Evolutionary conservation across 164 flowering plant species (phyloP).

Genomic region (Chloranthus sessilifolius): DNA sequence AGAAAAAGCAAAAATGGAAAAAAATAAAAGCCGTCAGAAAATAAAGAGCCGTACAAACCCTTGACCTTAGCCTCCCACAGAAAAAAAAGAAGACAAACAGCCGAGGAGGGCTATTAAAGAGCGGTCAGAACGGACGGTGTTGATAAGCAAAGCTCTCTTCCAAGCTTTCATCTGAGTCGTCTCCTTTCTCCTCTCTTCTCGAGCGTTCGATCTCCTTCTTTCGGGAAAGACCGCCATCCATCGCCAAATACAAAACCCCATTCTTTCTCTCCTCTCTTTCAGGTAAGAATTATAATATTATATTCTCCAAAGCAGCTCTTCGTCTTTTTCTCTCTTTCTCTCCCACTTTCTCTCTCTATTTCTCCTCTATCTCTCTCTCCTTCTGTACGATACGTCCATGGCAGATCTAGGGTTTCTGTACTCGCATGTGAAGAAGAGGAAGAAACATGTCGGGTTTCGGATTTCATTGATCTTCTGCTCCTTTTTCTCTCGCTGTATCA

Average conservation of each 20-base stretch:
- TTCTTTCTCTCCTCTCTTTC: not conserved
- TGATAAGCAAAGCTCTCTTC: conserved; percentile 13
- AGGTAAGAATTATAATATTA: too few species aligned
- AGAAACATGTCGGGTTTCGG: conserved; percentile 17
- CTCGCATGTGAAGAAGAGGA: too few species aligned
- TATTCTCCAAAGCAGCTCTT: not conserved
- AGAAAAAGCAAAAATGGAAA: too few species aligned
- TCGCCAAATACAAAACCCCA: conserved; percentile 22
- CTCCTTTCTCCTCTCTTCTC: conserved; percentile 25
- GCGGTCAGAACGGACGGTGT: conserved; percentile 32
- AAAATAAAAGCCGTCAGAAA: too few species aligned
- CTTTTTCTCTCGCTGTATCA: not conserved
- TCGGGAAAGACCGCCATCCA: too few species aligned
- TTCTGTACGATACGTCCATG: conserved; percentile 6
- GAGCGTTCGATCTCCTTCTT: conserved; percentile 43
- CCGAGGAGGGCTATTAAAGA: too few species aligned
- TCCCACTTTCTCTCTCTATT: not conserved
- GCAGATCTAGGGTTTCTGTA: conserved; percentile 14
- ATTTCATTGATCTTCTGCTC: too few species aligned
- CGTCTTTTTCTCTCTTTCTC: conserved; percentile 1
- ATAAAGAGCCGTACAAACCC: too few species aligned
- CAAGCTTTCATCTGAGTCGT: conserved; percentile 19
- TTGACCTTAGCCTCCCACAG: too few species aligned
- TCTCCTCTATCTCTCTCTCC: conserved; percentile 5
- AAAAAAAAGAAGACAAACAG: too few species aligned